Conservation (phyloP, 306 rosid genomes). For the Inga laurina region DNA sequence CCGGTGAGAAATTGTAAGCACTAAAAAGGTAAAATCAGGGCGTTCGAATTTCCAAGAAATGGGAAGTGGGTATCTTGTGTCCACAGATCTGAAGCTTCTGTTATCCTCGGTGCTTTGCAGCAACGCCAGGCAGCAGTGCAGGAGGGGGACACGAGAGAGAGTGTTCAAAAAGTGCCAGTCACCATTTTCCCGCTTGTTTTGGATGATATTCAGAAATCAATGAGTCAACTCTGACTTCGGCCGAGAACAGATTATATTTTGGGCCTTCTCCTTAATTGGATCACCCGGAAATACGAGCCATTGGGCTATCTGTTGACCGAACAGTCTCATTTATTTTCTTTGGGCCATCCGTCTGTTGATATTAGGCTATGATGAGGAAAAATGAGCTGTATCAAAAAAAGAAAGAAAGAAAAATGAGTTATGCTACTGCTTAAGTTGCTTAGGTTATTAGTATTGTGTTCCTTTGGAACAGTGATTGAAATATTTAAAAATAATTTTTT, state of each 20-base stretch:
- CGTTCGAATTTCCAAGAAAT: conserved; percentile 20
- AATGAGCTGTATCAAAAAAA: too few species aligned
- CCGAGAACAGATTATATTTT: neutral
- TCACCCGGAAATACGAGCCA: neutral
- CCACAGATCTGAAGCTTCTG: conserved; percentile 24
- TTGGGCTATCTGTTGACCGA: neutral
- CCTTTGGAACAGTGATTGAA: too few species aligned
- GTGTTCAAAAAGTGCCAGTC: conserved; percentile 32
- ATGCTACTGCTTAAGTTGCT: too few species aligned
- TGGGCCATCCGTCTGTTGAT: too few species aligned
- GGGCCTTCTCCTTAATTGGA: neutral
- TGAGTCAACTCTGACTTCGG: neutral
- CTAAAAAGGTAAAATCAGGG: neutral
- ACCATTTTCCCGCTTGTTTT: conserved; percentile 59
- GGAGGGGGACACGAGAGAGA: neutral
- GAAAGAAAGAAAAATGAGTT: too few species aligned
- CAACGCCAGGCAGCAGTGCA: neutral
- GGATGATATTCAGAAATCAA: neutral
- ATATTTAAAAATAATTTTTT: too few species aligned
- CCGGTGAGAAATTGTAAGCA: neutral
- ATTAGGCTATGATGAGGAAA: too few species aligned
- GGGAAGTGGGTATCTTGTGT: neutral
- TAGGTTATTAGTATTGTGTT: too few species aligned
- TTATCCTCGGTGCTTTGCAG: neutral
- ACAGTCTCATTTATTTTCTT: too few species aligned